A percentile compares a stretch with the other conserved stretches of the same genome.
These are phyloP conservation scores for Striga hermonthica DNA, from an alignment of 305 asterid species.

Conservation along the genomic window DNA sequence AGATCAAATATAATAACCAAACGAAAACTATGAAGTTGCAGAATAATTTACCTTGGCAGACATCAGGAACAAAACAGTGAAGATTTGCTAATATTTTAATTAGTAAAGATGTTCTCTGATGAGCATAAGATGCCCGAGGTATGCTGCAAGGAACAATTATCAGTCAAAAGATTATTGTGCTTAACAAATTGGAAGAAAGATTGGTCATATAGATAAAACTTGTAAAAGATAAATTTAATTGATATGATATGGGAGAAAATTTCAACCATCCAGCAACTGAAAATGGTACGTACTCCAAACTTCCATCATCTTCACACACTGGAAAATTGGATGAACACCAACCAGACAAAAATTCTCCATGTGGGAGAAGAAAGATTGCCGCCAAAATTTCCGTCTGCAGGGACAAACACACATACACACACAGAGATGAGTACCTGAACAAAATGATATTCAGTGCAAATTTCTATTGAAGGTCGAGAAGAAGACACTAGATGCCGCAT, in stretches of 20 bases:
- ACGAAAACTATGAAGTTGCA: slow-evolving; percentile 23
- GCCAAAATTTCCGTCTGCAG: slow-evolving; percentile 85
- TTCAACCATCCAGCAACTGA: too few species aligned
- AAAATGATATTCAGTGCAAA: too few species aligned
- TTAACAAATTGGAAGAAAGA: slow-evolving; percentile 30
- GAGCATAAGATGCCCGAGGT: slow-evolving; percentile 77
- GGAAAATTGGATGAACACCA: slow-evolving; percentile 97
- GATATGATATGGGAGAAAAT: slow-evolving; percentile 23
- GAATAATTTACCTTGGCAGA: slow-evolving; percentile 76
- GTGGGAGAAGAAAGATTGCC: slow-evolving; percentile 63
- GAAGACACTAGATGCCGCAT: too few species aligned
- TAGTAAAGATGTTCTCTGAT: slow-evolving; percentile 83
- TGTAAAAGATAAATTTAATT: too few species aligned
- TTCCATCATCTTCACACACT: slow-evolving; percentile 73
- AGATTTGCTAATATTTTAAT: slow-evolving; percentile 96
- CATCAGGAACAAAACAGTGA: slow-evolving; percentile 88
- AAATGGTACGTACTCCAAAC: slow-evolving; percentile 60
- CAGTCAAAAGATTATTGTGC: slow-evolving; percentile 30
- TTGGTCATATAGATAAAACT: too few species aligned
- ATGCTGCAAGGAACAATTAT: slow-evolving; percentile 45
- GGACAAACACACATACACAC: too few species aligned
- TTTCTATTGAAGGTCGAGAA: too few species aligned
- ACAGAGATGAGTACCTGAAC: too few species aligned
- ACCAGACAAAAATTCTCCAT: slow-evolving; percentile 78
- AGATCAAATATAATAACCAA: slow-evolving; percentile 20